Evolutionary conservation across 2,329 filamentous ascomycete species (phyloP).

Genomic region (Pseudogymnoascus sp.): DNA sequence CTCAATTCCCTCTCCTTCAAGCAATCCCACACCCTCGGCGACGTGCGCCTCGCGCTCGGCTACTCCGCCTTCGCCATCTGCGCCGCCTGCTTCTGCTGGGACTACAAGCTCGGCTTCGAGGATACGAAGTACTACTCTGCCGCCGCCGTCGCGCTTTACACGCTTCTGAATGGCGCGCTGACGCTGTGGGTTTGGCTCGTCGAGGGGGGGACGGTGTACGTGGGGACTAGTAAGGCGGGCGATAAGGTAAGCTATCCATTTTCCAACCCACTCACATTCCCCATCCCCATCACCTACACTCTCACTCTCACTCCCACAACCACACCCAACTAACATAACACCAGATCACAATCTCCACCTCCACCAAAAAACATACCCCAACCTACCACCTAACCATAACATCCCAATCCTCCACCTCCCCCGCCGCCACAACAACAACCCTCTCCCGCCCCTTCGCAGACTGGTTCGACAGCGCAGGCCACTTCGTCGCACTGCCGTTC

Average conservation of each 20-base stretch:
- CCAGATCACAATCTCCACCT: slow-evolving; percentile 69
- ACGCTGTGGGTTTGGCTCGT: slow-evolving; percentile 79
- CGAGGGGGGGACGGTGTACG: slow-evolving; percentile 76
- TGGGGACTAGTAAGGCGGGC: slow-evolving; percentile 57
- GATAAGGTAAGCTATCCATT: slow-evolving; percentile 45
- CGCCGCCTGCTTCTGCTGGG: slow-evolving; percentile 78
- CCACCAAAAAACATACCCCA: slow-evolving; percentile 70
- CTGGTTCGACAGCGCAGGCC: slow-evolving; percentile 69
- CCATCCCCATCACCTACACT: not conserved
- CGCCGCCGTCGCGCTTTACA: slow-evolving; percentile 71
- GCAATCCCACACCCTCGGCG: slow-evolving; percentile 71
- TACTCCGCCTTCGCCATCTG: slow-evolving; percentile 75
- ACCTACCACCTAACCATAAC: slow-evolving; percentile 69
- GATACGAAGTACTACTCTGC: slow-evolving; percentile 71
- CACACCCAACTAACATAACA: not conserved
- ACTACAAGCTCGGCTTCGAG: slow-evolving; percentile 89
- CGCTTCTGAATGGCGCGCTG: slow-evolving; percentile 66
- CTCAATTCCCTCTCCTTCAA: slow-evolving; percentile 79
- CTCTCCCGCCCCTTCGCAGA: slow-evolving; percentile 58
- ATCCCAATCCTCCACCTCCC: slow-evolving; percentile 30
- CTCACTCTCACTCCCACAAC: not conserved
- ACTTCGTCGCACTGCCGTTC: slow-evolving; percentile 67
- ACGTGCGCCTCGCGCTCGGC: slow-evolving; percentile 75
- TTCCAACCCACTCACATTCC: not conserved
- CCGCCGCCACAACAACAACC: slow-evolving; percentile 37